Percentiles rank a stretch among this genome's conserved stretches.
Conservation (phyloP, 2,329 filamentous ascomycete species). For the Zymoseptoria ardabiliae region DNA sequence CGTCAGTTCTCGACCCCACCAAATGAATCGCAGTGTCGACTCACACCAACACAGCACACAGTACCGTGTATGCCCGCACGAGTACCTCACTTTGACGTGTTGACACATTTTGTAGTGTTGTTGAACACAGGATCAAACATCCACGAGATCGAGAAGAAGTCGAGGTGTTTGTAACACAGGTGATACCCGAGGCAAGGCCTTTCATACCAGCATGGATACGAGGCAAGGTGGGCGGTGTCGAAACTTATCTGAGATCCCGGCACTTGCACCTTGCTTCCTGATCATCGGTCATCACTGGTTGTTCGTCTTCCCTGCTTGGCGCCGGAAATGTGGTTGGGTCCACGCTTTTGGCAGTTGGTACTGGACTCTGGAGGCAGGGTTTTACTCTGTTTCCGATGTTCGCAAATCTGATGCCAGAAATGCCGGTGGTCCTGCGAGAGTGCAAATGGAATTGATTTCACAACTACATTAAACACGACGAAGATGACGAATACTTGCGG, state of each 20-base stretch:
- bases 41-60: conserved; percentile 17
- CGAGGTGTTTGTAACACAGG: not conserved
- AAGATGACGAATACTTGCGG: not conserved
- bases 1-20: not conserved
- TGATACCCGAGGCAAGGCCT: not conserved
- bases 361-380: not conserved
- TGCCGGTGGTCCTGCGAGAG: not conserved
- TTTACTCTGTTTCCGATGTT: not conserved
- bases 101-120: conserved; percentile 9
- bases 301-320: not conserved
- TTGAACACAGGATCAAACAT: not conserved
- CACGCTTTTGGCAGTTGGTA: not conserved
- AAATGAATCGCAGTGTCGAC: not conserved
- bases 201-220: not conserved
- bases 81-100: conserved; percentile 13
- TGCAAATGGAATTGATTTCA: not conserved
- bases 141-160: not conserved
- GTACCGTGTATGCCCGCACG: conserved; percentile 12
- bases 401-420: not conserved
- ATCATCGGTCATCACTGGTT: not conserved
- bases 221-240: not conserved
- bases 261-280: not conserved
- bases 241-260: not conserved
- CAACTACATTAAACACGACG: not conserved
- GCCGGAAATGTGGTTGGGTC: not conserved